Base-by-base conservation (phyloP, 202 grass and related monocot genomes). In the Dendrocalamus latiflorus region DNA sequence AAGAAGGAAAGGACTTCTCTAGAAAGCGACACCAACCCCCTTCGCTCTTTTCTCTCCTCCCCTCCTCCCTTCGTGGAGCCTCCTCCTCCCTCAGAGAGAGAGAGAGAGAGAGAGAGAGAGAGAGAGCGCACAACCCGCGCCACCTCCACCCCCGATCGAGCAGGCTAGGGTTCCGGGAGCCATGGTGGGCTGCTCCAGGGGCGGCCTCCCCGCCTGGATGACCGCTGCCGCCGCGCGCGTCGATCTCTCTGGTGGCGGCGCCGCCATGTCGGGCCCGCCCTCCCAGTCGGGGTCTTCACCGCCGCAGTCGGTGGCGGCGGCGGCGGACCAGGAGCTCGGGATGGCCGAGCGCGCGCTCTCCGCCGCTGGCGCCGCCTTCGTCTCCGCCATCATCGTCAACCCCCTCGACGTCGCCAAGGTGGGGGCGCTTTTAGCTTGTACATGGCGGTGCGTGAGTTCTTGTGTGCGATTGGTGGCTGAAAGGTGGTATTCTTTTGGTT, bases 331-430 rank as follows among this genome's bases (percentile, higher is more conserved):
- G 22, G 80, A 86, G 34, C 72, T 91, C 63, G 89, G 93, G 22
- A 80, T 95, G 76, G 67, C 42, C 25, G 93, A 95, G 89, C 86
- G 93, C 53, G 63, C 83, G 34, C 85, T 95, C 41, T 98, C 95
- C 13, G 95, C 95, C 13, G 95, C 91, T 34, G 87, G 89, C 18
- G 95, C 95, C 50, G 95, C 93, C 39, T 88, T 98, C 74, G 72
- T 98, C 69, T 95, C 95, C 15, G 93, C 95, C 6, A 85, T 98
- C 59, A 87, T 98, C 64, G 87, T 95, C 64, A 98, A 98, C 49
- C 95, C 95, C 8, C 95, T 98, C 6, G 95, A 98, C 83, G 95
- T 98, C 43, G 95, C 89, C 25, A 98, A 98, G 90, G 94, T 97
- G 6, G 65, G 60, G 25, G 8, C n/a, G n/a, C n/a, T n/a, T n/a